Conservation (phyloP, 495 filamentous ascomycete genomes). For the Aspergillus carlsbadensis region DNA sequence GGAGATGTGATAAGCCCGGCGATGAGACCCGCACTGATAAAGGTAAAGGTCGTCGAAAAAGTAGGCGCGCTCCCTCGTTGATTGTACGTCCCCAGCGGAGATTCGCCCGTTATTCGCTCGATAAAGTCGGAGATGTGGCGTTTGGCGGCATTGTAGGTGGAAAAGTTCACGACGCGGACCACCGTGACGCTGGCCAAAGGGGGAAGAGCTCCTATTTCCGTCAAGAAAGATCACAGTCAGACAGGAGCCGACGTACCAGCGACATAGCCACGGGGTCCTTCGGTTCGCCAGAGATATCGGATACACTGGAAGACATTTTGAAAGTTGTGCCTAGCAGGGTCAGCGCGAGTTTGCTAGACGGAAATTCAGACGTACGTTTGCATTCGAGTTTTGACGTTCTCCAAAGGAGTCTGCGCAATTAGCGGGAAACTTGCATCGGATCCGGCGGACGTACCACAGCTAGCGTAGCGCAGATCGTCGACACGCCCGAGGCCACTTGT, state of each 20-base stretch:
- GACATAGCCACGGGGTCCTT: constrained; percentile 48
- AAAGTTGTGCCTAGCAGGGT: constrained; percentile 40
- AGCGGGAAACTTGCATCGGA: not conserved
- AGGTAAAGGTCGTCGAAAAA: constrained; percentile 67
- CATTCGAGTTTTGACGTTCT: constrained; percentile 53
- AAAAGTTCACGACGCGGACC: constrained; percentile 90
- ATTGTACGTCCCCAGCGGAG: constrained; percentile 71
- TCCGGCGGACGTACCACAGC: constrained; percentile 39
- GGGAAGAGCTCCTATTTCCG: constrained; percentile 64
- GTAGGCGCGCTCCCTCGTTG: constrained; percentile 67
- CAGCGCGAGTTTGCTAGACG: not conserved
- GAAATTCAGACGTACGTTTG: constrained; percentile 38
- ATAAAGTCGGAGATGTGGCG: constrained; percentile 59
- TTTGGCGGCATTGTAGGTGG: constrained; percentile 85
- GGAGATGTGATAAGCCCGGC: constrained; percentile 78
- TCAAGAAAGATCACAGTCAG: not conserved
- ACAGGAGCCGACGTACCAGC: constrained; percentile 35
- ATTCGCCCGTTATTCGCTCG: constrained; percentile 58
- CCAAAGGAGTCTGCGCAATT: constrained; percentile 40
- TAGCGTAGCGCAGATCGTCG: constrained; percentile 45
- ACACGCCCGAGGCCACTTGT: constrained; percentile 45
- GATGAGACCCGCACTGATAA: constrained; percentile 73
- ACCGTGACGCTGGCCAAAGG: constrained; percentile 85
- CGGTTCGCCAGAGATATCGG: constrained; percentile 45
- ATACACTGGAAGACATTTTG: constrained; percentile 40